Conservation (phyloP, 2,329 filamentous ascomycete species). For the Alternaria ethzedia region DNA sequence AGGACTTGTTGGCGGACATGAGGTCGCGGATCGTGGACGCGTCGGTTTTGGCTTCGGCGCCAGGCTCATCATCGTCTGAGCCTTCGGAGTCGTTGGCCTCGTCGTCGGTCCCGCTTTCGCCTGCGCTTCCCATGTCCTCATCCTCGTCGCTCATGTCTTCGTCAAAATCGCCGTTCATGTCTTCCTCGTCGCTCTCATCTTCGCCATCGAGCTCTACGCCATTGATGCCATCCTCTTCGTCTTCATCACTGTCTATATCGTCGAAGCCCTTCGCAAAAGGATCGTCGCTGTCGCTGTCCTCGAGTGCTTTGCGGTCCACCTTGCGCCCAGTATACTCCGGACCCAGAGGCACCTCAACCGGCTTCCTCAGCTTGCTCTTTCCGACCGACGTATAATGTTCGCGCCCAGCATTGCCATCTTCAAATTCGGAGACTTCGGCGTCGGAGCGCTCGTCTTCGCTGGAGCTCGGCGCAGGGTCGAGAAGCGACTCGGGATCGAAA, state of each 20-base stretch:
- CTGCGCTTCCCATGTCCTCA: conserved; percentile 56
- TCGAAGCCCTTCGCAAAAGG: conserved; percentile 54
- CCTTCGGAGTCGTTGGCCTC: conserved; percentile 47
- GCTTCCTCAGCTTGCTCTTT: conserved; percentile 84
- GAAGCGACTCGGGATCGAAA: conserved; percentile 76
- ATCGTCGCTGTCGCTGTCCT: conserved; percentile 61
- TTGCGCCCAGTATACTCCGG: conserved; percentile 80
- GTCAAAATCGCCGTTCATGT: conserved; percentile 51
- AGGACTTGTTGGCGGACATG: conserved; percentile 69
- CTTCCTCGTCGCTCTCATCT: conserved; percentile 32
- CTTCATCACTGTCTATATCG: conserved; percentile 49
- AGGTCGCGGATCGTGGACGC: conserved; percentile 69
- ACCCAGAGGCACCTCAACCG: conserved; percentile 72
- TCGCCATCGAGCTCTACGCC: conserved; percentile 7
- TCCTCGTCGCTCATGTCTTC: conserved; percentile 42
- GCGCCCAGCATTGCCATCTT: conserved; percentile 66
- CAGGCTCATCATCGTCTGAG: conserved; percentile 49
- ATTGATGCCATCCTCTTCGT: conserved; percentile 24
- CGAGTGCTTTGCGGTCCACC: conserved; percentile 72
- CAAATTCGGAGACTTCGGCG: conserved; percentile 51
- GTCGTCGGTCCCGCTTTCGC: conserved; percentile 56
- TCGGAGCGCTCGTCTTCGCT: conserved; percentile 63
- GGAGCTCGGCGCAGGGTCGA: conserved; percentile 62
- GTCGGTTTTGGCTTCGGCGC: conserved; percentile 41
- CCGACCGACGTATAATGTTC: conserved; percentile 87